Base-by-base conservation (phyloP, 208 protist species). In the Trypanosoma vivax region DNA sequence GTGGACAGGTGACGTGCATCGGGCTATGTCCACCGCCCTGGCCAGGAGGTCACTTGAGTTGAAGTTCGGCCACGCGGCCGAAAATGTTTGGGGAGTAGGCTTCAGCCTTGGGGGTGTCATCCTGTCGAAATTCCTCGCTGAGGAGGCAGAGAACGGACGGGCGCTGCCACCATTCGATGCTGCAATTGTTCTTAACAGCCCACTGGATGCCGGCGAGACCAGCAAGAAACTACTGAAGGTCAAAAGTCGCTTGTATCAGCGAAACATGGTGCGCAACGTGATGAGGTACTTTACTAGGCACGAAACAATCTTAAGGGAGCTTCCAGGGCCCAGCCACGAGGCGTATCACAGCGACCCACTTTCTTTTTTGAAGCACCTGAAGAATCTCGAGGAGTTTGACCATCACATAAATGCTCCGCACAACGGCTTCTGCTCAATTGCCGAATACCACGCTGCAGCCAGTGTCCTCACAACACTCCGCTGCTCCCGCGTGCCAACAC, bases 71-170 rank as follows among this genome's bases (percentile, higher is more conserved):
- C 14, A 30, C 1, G 40, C 48, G 19, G 46, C 46, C 2, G 1
- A 65, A 24, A 66, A 70, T 16, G 34, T 85, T 25, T 55, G 82
- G 42, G 76, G 45, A 24, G 53, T 83, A 13, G 83, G 83, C 18
- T 87, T 90, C 61, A 87, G 78, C 60, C 59, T 90, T 7, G 83
- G 83, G 7, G 83, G 83, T 23, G 66, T 83, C 11, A 83, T 90
- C 35, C 42, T 90, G 4, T 34, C 70, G 35, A 84, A 85, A 54
- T 90, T 68, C 53, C 54, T 74, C 14, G 63, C 51, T 1, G 83
- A 90, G 54, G 72, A 84, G 51, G 67, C 65, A 16, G 2, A 50
- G 29, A 41, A 24, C 9, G 35, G 14, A n/a, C 14, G n/a, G 0
- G 9, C 27, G 43, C 11, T 40, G 6, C 49, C 41, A 18, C 40